phyloP scores from a whole-genome alignment of 495 filamentous ascomycete genomes.

The Jackrogersella multiformis region DNA sequence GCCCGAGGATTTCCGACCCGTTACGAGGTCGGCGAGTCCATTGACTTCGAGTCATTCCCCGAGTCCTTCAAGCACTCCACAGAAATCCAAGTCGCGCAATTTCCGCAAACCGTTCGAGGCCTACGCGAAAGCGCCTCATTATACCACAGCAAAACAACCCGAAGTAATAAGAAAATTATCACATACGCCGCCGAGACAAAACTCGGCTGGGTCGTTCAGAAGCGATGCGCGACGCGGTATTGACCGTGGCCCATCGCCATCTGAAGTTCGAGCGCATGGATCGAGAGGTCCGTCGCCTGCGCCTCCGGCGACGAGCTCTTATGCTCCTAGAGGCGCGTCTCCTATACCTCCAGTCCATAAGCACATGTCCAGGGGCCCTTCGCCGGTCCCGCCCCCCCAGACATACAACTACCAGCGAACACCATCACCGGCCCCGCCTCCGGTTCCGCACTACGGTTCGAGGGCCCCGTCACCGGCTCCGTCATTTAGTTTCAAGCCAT shows the following conservation, averaged over 20 bases:
- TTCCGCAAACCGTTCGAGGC: constrained; percentile 78
- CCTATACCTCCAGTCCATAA: constrained; percentile 44
- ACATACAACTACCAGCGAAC: constrained; percentile 31
- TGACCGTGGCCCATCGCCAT: constrained; percentile 38
- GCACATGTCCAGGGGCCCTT: constrained; percentile 38
- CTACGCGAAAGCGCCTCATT: constrained; percentile 67
- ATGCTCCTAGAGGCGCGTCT: constrained; percentile 47
- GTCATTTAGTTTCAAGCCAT: constrained; percentile 54
- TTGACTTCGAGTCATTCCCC: constrained; percentile 63
- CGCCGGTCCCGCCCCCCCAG: constrained; percentile 43
- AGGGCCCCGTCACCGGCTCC: constrained; percentile 52
- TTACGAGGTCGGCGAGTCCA: constrained; percentile 80
- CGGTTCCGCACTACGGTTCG: constrained; percentile 35
- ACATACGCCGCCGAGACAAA: constrained; percentile 50
- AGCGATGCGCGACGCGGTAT: constrained; percentile 40
- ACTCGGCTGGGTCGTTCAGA: constrained; percentile 46
- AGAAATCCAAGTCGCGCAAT: constrained; percentile 65
- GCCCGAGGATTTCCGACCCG: constrained; percentile 81
- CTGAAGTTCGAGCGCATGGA: constrained; percentile 44
- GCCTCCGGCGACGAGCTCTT: constrained; percentile 27
- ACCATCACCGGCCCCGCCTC: constrained; percentile 40
- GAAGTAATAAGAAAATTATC: constrained; percentile 51
- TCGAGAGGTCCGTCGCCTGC: constrained; percentile 47
- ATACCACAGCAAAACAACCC: constrained; percentile 60
- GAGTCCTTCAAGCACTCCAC: constrained; percentile 60